Evolutionary conservation across 2,329 filamentous ascomycete genomes (phyloP), one percentile per base, ranked within the genome.

Genomic region (Pseudofabraea citricarpa): DNA sequence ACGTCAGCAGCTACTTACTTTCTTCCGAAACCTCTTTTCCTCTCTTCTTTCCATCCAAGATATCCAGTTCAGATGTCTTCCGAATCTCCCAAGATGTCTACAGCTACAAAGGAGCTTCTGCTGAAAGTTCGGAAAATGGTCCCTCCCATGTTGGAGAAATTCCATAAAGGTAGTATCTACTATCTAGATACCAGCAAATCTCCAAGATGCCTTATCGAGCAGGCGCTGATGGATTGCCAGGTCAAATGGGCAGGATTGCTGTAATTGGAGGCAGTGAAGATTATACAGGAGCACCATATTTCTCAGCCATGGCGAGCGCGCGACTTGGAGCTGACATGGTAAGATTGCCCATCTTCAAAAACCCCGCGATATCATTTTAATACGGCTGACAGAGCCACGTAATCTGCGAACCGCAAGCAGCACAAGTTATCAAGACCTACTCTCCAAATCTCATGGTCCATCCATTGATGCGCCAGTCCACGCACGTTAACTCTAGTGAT

Each of bases 91-190:
- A 65, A 72, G 16, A 85, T 89, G 76, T 83, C 85, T 49, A 68
- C 77, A 51, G 70, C 81, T 20, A 88, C 90, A 18, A 87, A 81
- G 65, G 81, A 86, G 55, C 71, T 95, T 41, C 72, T 98, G 45
- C 69, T 73, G 54, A 91, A 87, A 66, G 89, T 90, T 60, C 86
- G 85, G 74, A 88, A 85, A 63, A 85, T 98, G 72, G 79, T 98
- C 47, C 93, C 93, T 52, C 93, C 93, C 9, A 88, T 98, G 88
- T 77, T 96, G 42, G 87, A 93, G 62, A 87, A 80, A 61, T 97
- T 97, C 63, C 93, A 97, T 69, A 98, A 98, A 75, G 93, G 91
- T 89, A n/a, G n/a, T n/a, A n/a, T n/a, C n/a, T n/a, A n/a, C n/a
- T n/a, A n/a, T n/a, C n/a, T n/a, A n/a, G n/a, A n/a, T n/a, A n/a